phyloP scores from a whole-genome alignment of 2,329 filamentous ascomycete genomes.

The Diaporthe eres region DNA sequence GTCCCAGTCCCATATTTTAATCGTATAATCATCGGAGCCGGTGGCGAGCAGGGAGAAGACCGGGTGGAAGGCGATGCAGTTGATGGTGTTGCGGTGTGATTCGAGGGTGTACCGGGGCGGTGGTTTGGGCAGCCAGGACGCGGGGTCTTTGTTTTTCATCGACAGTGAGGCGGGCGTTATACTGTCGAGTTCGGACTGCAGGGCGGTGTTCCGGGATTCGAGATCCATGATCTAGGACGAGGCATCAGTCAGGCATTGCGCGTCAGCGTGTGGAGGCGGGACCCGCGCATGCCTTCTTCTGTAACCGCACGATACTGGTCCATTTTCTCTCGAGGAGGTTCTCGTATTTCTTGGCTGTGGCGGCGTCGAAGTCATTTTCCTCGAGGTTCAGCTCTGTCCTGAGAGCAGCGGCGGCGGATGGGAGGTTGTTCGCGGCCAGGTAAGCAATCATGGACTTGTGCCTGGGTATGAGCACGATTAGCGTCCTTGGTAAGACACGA shows the following conservation, averaged over 20 bases:
- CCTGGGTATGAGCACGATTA: slow-evolving; percentile 60
- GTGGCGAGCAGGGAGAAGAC: slow-evolving; percentile 92
- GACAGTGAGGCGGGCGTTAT: slow-evolving; percentile 83
- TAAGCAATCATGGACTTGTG: slow-evolving; percentile 97
- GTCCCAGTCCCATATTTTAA: slow-evolving; percentile 99
- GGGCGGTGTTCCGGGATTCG: slow-evolving; percentile 78
- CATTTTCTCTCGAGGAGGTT: slow-evolving; percentile 96
- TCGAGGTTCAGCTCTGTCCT: slow-evolving; percentile 81
- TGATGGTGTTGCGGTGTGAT: slow-evolving; percentile 85
- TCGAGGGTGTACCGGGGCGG: slow-evolving; percentile 87
- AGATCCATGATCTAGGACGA: slow-evolving; percentile 86
- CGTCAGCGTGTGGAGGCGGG: slow-evolving; percentile 32
- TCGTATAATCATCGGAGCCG: slow-evolving; percentile 91
- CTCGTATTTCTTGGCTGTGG: slow-evolving; percentile 93
- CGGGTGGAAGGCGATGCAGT: slow-evolving; percentile 92
- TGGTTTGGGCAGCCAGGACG: slow-evolving; percentile 85
- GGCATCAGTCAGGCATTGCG: slow-evolving; percentile 36
- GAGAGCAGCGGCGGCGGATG: slow-evolving; percentile 78
- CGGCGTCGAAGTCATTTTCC: slow-evolving; percentile 79
- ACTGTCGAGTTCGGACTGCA: slow-evolving; percentile 88
- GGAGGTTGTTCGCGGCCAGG: slow-evolving; percentile 79
- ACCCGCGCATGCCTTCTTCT: slow-evolving; percentile 82
- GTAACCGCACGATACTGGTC: slow-evolving; percentile 93
- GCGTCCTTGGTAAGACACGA: background rate
- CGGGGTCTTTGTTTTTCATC: slow-evolving; percentile 85